Percentiles rank a stretch among this genome's conserved stretches.
Evolutionary conservation across 176 grass and related monocot genomes (phyloP).

Genomic region (Ampelocalamus luodianensis): DNA sequence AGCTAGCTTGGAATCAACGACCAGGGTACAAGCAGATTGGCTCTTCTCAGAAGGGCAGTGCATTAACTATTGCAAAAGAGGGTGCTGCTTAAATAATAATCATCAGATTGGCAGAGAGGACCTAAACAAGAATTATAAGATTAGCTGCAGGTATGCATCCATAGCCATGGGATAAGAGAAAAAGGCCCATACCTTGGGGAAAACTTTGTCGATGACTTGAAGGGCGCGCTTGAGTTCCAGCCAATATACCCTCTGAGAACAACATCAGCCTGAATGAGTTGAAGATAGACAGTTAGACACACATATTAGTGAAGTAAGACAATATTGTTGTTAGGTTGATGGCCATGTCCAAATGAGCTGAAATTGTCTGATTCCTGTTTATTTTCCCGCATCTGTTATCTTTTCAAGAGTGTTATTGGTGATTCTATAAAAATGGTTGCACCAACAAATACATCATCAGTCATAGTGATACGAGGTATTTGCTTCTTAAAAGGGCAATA

Average conservation of each 20-base stretch:
- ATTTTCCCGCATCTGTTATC: neutral
- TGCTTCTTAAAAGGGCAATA: neutral
- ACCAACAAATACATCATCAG: neutral
- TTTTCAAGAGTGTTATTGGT: neutral
- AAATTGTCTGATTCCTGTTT: neutral
- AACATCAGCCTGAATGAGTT: slow-evolving; percentile 74
- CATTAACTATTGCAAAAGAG: neutral
- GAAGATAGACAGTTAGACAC: slow-evolving; percentile 6
- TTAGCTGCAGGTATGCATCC: neutral
- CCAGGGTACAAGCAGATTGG: neutral
- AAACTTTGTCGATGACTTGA: slow-evolving; percentile 79
- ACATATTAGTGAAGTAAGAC: slow-evolving; percentile 10
- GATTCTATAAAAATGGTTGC: neutral
- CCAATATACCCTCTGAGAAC: slow-evolving; percentile 76
- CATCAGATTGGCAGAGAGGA: neutral
- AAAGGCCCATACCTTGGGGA: slow-evolving; percentile 61
- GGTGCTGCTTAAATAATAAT: slow-evolving; percentile 22
- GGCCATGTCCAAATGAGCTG: neutral
- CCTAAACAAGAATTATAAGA: neutral
- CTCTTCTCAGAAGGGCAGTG: neutral
- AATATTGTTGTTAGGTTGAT: neutral
- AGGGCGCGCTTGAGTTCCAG: slow-evolving; percentile 92
- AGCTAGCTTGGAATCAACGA: neutral
- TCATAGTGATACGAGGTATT: neutral
- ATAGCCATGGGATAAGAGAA: neutral